phyloP scores from a whole-genome alignment of 176 grass and related monocot genomes.

The Metroxylon sagu region DNA sequence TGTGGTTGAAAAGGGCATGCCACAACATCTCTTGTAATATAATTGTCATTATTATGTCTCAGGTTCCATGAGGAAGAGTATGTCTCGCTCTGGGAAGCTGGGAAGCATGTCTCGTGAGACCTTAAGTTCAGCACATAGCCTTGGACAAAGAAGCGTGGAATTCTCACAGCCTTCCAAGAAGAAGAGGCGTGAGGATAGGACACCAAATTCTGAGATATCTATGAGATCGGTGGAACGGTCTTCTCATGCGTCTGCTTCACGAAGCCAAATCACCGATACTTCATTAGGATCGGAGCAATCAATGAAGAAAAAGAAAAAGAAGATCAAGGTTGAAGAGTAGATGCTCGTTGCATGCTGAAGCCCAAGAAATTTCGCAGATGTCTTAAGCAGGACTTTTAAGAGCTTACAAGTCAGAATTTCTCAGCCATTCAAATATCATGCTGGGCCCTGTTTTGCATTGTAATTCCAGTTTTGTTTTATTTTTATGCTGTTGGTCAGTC shows the following conservation, averaged over 20 bases:
- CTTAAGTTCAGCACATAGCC: slow-evolving; percentile 19
- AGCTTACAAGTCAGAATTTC: no score
- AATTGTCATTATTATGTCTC: neutral
- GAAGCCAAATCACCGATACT: slow-evolving; percentile 12
- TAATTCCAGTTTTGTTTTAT: no score
- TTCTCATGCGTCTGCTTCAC: slow-evolving; percentile 20
- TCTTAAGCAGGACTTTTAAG: no score
- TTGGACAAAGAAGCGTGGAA: slow-evolving; percentile 13
- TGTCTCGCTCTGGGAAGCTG: slow-evolving; percentile 32
- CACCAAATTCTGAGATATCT: slow-evolving; percentile 16
- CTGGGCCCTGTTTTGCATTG: no score
- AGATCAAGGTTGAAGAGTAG: slow-evolving; percentile 10
- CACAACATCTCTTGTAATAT: no score
- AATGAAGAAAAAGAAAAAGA: slow-evolving; percentile 42
- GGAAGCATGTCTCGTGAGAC: slow-evolving; percentile 14
- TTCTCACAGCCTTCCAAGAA: slow-evolving; percentile 19
- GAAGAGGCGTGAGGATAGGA: slow-evolving; percentile 21
- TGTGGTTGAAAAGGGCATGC: no score
- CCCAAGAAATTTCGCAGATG: no score
- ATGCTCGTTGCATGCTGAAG: no score
- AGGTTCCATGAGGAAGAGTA: slow-evolving; percentile 42
- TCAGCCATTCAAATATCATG: no score
- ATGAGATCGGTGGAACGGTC: slow-evolving; percentile 17
- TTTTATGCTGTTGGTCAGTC: no score
- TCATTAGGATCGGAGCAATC: slow-evolving; percentile 10